Evolutionary conservation across 2,329 filamentous ascomycete genomes (phyloP), one percentile per base, ranked within the genome.

Genomic region (Pseudogymnoascus destructans): DNA sequence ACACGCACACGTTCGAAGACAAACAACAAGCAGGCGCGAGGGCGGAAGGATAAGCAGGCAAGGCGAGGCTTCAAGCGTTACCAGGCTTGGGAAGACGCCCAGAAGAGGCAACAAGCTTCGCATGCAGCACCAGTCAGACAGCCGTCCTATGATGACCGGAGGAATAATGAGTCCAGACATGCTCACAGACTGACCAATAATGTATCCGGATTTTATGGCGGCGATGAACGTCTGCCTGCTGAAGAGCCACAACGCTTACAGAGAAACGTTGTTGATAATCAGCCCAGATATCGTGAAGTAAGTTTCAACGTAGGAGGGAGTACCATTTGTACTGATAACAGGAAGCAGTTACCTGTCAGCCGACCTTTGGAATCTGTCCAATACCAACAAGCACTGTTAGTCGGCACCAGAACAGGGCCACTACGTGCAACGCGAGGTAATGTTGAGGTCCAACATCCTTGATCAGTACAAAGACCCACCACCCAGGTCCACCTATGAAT

Each of bases 51-150:
- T 11, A 67, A 63, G 57, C 66, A 59, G 56, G 59, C 63, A 1
- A 66, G 66, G 33, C 64, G 64, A 35, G 66, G 68, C 13, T 68
- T 69, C 57, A 66, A 67, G 55, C 64, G 69, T 19, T 70, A 70
- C 57, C 66, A 66, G 57, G 68, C 69, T n/a, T 70, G 65, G 64
- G 61, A 69, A n/a, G 63, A 69, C 32, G 69, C 69, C 19, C 19
- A 67, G 5, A 62, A 60, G 27, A 62, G 68, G 55, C 64, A 61
- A 54, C 62, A 66, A 33, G 27, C 15, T 32, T 21, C 55, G 1
- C 38, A 21, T 38, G 30, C 3, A 17, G 19, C 9, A 21, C 40
- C 38, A 21, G 9, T 6, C 19, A 10, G 54, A 15, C 35, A 57
- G 17, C 19, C 30, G 17, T 30, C 25, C 6, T 17, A 17, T 11